A percentile compares a stretch with the other conserved stretches of the same genome.
These are phyloP conservation scores for Russula griseocarnosa DNA, from an alignment of 768 basidiomycete genomes.

Conservation along the genomic window DNA sequence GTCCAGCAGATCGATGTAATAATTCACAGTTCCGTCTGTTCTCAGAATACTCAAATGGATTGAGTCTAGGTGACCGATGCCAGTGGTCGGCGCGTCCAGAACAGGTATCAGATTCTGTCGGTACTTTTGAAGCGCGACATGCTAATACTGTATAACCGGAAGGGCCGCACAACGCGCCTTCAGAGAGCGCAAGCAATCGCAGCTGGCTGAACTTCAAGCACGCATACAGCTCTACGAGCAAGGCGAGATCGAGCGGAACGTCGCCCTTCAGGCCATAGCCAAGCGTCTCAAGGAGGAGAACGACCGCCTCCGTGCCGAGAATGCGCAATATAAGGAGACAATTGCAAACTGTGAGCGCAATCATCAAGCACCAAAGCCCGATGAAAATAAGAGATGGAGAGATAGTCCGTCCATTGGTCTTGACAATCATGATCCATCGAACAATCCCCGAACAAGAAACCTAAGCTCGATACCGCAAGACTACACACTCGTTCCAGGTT, in stretches of 20 bases:
- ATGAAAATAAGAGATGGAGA: constrained; percentile 56
- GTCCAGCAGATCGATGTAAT: constrained; percentile 52
- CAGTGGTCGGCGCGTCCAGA: constrained; percentile 71
- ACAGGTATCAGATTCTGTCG: constrained; percentile 43
- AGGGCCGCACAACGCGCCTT: constrained; percentile 89
- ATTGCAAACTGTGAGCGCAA: constrained; percentile 34
- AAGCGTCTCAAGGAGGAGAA: constrained; percentile 88
- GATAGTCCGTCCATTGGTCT: constrained; percentile 42
- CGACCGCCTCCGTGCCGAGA: constrained; percentile 66
- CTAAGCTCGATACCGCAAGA: constrained; percentile 33
- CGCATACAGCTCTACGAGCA: constrained; percentile 82
- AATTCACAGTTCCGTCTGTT: constrained; percentile 19
- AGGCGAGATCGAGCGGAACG: constrained; percentile 85
- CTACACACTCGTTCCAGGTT: constrained; percentile 29
- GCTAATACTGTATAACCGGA: constrained; percentile 14
- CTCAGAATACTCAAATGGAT: constrained; percentile 24
- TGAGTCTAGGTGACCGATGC: constrained; percentile 39
- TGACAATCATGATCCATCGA: constrained; percentile 29
- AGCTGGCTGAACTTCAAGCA: constrained; percentile 82
- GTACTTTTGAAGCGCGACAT: background rate
- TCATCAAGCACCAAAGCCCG: constrained; percentile 26
- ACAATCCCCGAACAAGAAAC: constrained; percentile 37
- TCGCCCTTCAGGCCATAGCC: constrained; percentile 76
- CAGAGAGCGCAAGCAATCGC: constrained; percentile 83
- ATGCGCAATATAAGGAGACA: constrained; percentile 49